These are phyloP conservation scores for Lagenidium giganteum DNA, from an alignment of 352 stramenopile genomes.

Conservation along the genomic window DNA sequence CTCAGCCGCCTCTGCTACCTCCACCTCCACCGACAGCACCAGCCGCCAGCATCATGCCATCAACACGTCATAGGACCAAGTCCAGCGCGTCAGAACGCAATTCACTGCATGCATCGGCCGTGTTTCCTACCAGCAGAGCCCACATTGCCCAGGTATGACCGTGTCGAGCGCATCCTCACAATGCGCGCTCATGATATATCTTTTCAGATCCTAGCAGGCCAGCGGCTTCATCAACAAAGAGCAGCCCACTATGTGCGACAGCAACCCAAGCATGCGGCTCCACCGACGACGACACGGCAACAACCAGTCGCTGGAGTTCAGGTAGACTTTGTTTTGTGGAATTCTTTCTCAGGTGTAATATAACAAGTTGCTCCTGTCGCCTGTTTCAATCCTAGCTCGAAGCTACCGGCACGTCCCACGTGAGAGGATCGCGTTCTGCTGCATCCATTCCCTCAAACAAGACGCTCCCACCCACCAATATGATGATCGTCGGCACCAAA, in stretches of 20 bases:
- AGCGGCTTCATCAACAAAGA: constrained; percentile 4
- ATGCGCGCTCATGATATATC: not conserved
- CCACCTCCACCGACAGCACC: too few relatives aligned
- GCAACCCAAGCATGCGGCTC: not conserved
- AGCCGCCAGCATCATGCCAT: too few relatives aligned
- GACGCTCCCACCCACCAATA: not conserved
- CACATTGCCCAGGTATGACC: constrained; percentile 11
- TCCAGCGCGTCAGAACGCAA: too few relatives aligned
- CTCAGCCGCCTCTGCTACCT: too few relatives aligned
- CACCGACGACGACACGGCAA: constrained; percentile 1
- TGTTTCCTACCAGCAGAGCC: constrained; percentile 2
- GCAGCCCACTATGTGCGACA: too few relatives aligned
- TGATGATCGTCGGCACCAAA: constrained; percentile 12
- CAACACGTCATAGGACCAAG: too few relatives aligned
- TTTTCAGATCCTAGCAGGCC: constrained; percentile 15
- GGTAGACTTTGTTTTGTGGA: too few relatives aligned
- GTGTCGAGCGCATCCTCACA: too few relatives aligned
- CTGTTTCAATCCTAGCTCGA: not conserved
- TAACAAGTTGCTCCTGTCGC: too few relatives aligned
- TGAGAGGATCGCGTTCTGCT: constrained; percentile 9
- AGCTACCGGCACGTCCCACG: not conserved
- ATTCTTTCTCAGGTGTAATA: constrained; percentile 8
- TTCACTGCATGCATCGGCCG: not conserved
- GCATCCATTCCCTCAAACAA: not conserved
- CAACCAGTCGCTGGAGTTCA: too few relatives aligned